These are phyloP conservation scores for Ascochyta rabiei DNA, from an alignment of 2,329 filamentous ascomycete genomes.

Conservation along the genomic window DNA sequence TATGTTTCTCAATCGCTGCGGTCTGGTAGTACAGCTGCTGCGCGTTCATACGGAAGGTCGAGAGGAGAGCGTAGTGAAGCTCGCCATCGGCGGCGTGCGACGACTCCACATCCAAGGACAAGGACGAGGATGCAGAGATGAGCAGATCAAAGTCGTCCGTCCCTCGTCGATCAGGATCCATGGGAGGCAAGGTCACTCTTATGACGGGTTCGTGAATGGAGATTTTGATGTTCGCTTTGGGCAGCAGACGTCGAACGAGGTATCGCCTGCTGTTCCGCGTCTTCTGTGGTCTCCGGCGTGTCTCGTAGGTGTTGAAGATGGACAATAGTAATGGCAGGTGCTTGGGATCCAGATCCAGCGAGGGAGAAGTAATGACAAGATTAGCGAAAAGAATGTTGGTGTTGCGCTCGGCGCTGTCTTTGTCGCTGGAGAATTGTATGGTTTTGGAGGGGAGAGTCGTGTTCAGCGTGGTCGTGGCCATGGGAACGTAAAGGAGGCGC, in stretches of 20 bases:
- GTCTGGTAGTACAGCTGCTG: slow-evolving; percentile 96
- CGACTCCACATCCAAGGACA: slow-evolving; percentile 91
- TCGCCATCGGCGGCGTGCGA: slow-evolving; percentile 89
- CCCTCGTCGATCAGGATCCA: slow-evolving; percentile 62
- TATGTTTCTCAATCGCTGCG: slow-evolving; percentile 78
- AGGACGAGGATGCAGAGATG: slow-evolving; percentile 91
- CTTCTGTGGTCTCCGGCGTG: slow-evolving; percentile 31
- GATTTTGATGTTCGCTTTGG: slow-evolving; percentile 92
- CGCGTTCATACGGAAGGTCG: slow-evolving; percentile 80
- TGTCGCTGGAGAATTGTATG: slow-evolving; percentile 74
- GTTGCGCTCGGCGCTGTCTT: slow-evolving; percentile 81
- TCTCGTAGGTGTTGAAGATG: slow-evolving; percentile 64
- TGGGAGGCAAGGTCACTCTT: slow-evolving; percentile 83
- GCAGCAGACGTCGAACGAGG: slow-evolving; percentile 86
- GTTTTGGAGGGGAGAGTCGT: slow-evolving; percentile 96
- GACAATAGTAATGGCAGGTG: slow-evolving; percentile 86
- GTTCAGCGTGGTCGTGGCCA: slow-evolving; percentile 94
- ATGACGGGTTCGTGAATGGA: slow-evolving; percentile 96
- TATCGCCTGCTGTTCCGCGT: slow-evolving; percentile 55
- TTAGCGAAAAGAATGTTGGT: slow-evolving; percentile 97
- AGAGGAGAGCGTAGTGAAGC: slow-evolving; percentile 83
- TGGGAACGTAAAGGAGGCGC: slow-evolving; percentile 89
- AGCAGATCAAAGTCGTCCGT: slow-evolving; percentile 91
- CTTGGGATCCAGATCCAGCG: slow-evolving; percentile 88
- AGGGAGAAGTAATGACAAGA: slow-evolving; percentile 93